Conservation (phyloP, 805 yeast genomes). For the Wickerhamomyces chambardii region DNA sequence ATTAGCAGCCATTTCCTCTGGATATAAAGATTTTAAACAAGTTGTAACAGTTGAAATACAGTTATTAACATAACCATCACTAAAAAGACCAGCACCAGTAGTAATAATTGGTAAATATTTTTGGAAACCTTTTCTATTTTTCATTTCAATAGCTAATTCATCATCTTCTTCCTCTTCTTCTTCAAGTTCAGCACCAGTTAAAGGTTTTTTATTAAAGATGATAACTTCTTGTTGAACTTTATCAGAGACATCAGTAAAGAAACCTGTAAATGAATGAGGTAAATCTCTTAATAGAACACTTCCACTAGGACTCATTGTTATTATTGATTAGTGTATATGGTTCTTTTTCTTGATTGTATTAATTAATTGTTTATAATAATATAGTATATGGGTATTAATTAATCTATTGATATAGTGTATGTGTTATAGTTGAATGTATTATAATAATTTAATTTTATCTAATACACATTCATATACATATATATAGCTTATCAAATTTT, state of each 20-base stretch:
- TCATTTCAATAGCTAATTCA: slow-evolving; percentile 9
- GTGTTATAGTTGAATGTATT: too few species aligned
- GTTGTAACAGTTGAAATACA: slow-evolving; percentile 73
- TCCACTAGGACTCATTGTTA: too few species aligned
- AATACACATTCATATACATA: too few species aligned
- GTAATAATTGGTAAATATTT: slow-evolving; percentile 64
- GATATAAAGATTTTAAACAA: slow-evolving; percentile 60
- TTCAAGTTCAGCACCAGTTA: slow-evolving; percentile 5
- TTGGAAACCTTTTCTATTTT: slow-evolving; percentile 5
- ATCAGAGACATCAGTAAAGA: slow-evolving; percentile 21
- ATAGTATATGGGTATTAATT: too few species aligned
- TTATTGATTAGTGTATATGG: too few species aligned
- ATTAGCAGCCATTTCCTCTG: slow-evolving; percentile 49
- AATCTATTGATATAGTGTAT: too few species aligned
- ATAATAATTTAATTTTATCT: too few species aligned
- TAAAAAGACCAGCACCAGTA: slow-evolving; percentile 88
- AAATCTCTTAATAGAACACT: slow-evolving; percentile 34
- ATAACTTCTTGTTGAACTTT: slow-evolving; percentile 35
- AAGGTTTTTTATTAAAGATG: slow-evolving; percentile 7
- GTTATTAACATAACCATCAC: slow-evolving; percentile 90
- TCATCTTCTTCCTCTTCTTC: slow-evolving; percentile 20
- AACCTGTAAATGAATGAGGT: slow-evolving; percentile 30
- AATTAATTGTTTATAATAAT: too few species aligned
- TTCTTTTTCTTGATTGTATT: too few species aligned
- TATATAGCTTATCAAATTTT: too few species aligned